phyloP scores from a whole-genome alignment of 768 basidiomycete genomes.

The Serpula lacrymans region DNA sequence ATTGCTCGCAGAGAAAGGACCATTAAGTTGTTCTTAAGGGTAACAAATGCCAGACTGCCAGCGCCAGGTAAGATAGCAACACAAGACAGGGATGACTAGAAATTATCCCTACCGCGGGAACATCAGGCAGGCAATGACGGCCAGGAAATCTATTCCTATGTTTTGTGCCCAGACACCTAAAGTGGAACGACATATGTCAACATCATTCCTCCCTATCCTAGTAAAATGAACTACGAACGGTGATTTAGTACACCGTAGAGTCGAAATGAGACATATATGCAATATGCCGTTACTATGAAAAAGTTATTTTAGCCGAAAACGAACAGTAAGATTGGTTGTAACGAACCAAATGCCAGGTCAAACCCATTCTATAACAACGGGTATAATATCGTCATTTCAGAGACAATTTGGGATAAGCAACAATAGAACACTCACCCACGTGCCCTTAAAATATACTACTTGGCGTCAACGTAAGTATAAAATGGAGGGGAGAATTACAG shows the following conservation, averaged over 20 bases:
- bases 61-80: constrained; percentile 1
- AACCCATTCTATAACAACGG: constrained; percentile 70
- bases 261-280: constrained; percentile 72
- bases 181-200: constrained; percentile 3
- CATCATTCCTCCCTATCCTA: background rate
- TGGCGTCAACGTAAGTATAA: constrained; percentile 6
- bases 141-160: constrained; percentile 78
- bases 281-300: constrained; percentile 67
- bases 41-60: constrained; percentile 85
- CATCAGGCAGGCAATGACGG: constrained; percentile 85
- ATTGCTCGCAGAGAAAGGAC: constrained; percentile 85
- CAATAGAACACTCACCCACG: constrained; percentile 54
- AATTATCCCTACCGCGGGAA: constrained; percentile 65
- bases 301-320: constrained; percentile 5
- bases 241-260: constrained; percentile 73
- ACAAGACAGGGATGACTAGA: background rate
- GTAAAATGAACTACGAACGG: constrained; percentile 37
- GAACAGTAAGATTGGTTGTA: constrained; percentile 1
- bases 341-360: constrained; percentile 81
- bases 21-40: constrained; percentile 76
- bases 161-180: constrained; percentile 63
- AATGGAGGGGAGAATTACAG: constrained; percentile 1
- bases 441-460: constrained; percentile 79
- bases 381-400: constrained; percentile 12
- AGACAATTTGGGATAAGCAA: constrained; percentile 3